Evolutionary conservation across 1,139 yeast species (phyloP).

Genomic region (Debaryomyces nepalensis): DNA sequence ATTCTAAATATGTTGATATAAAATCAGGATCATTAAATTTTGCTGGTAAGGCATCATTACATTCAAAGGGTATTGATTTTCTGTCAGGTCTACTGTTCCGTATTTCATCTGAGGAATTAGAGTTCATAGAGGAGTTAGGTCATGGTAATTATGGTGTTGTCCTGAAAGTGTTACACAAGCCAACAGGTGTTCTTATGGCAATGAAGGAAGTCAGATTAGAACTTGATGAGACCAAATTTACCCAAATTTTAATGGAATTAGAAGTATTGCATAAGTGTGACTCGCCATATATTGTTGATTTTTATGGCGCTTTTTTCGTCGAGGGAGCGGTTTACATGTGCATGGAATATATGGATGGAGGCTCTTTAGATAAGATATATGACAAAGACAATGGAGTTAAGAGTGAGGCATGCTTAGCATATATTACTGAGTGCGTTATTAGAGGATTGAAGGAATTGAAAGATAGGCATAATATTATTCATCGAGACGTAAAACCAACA

Average conservation of each 20-base stretch:
- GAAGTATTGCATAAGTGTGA: constrained; percentile 90
- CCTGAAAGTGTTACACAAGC: constrained; percentile 87
- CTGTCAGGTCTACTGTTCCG: constrained; percentile 85
- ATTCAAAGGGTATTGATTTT: constrained; percentile 90
- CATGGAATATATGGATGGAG: constrained; percentile 98
- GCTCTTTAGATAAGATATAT: constrained; percentile 87
- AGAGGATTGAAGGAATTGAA: constrained; percentile 83
- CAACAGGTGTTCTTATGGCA: constrained; percentile 94
- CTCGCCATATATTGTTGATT: constrained; percentile 90
- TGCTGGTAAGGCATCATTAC: constrained; percentile 90
- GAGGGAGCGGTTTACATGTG: constrained; percentile 99
- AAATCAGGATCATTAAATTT: constrained; percentile 90
- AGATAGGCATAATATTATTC: constrained; percentile 87
- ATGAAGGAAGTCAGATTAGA: constrained; percentile 95
- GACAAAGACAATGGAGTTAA: constrained; percentile 71
- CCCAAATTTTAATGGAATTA: constrained; percentile 93
- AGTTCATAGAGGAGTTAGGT: constrained; percentile 84
- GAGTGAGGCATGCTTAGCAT: constrained; percentile 76
- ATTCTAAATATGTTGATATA: constrained; percentile 85
- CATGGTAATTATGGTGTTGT: constrained; percentile 97
- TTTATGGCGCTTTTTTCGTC: constrained; percentile 94
- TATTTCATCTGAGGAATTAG: constrained; percentile 85
- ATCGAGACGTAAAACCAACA: constrained; percentile 97
- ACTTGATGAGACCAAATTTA: constrained; percentile 86
- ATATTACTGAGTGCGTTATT: constrained; percentile 79